Conservation (phyloP, 805 yeast genomes). For the Groenewaldozyma tartarivorans region DNA sequence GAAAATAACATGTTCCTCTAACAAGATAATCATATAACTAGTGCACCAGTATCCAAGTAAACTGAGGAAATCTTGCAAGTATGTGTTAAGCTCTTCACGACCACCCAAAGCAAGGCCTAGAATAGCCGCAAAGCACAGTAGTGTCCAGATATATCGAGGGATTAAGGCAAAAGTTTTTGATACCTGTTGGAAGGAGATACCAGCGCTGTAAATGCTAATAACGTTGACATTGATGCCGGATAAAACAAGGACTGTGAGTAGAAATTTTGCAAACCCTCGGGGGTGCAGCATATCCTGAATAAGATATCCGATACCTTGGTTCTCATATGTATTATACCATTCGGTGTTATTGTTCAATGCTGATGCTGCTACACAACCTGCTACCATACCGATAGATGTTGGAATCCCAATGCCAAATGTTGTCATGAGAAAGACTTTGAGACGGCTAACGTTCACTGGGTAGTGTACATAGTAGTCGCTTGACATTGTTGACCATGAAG, state of each 20-base stretch:
- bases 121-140: conserved; percentile 5
- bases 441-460: conserved; percentile 7
- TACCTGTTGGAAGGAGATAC: conserved; percentile 5
- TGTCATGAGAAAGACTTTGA: conserved; percentile 7
- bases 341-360: conserved; percentile 7
- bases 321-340: conserved; percentile 2
- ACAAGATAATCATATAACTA: conserved; percentile 4
- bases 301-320: conserved; percentile 6
- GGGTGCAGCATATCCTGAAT: conserved; percentile 8
- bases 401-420: conserved; percentile 8
- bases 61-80: conserved; percentile 7
- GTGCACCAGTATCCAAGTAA: conserved; percentile 8
- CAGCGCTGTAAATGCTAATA: conserved; percentile 6
- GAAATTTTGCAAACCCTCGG: conserved; percentile 7
- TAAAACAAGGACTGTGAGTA: conserved; percentile 5
- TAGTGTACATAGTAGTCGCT: conserved; percentile 9
- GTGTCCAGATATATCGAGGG: conserved; percentile 6
- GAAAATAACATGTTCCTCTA: conserved; percentile 7
- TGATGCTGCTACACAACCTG: conserved; percentile 9
- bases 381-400: conserved; percentile 7
- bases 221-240: conserved; percentile 7
- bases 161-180: conserved; percentile 3
- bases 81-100: conserved; percentile 7
- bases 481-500: conserved; percentile 6
- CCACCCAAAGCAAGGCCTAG: conserved; percentile 5